A percentile compares a stretch with the other conserved stretches of the same genome.
Conservation (phyloP, 202 grass and related monocot species). For the Zoysia matrella region DNA sequence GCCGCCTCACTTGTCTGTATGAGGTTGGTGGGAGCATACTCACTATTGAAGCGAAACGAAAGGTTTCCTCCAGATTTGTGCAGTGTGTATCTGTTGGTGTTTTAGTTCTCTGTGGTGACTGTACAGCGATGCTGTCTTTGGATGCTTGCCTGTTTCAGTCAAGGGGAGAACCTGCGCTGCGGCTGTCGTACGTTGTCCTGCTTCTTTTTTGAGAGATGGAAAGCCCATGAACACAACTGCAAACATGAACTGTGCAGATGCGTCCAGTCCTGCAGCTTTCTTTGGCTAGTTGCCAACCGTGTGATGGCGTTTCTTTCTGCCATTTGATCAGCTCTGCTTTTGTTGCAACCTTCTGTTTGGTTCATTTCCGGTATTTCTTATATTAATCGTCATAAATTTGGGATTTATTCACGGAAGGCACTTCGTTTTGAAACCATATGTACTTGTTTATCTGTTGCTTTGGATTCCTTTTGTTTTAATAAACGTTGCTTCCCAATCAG, state of each 20-base stretch:
- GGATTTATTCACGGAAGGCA: not conserved
- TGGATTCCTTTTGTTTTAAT: not conserved
- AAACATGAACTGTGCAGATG: not conserved
- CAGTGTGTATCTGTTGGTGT: not conserved
- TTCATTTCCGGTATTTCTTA: not conserved
- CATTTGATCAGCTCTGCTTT: not conserved
- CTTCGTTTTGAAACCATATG: not conserved
- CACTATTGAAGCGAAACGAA: not conserved
- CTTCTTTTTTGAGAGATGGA: not conserved
- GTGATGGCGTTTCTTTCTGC: not conserved
- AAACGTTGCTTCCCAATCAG: not conserved
- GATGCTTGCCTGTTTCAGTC: not conserved
- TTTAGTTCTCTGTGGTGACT: not conserved
- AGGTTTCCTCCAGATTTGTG: not conserved
- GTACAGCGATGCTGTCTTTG: not conserved
- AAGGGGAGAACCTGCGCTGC: too few species aligned
- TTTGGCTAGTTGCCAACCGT: not conserved
- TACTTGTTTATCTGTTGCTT: not conserved
- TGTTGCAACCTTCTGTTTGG: not conserved
- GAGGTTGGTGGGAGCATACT: not conserved
- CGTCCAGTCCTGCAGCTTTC: not conserved
- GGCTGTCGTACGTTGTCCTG: not conserved
- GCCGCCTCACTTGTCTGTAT: not conserved
- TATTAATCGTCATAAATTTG: too few species aligned
- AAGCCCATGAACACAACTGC: not conserved